Base-by-base conservation (phyloP, 2,329 filamentous ascomycete genomes). In the Geosmithia flava region DNA sequence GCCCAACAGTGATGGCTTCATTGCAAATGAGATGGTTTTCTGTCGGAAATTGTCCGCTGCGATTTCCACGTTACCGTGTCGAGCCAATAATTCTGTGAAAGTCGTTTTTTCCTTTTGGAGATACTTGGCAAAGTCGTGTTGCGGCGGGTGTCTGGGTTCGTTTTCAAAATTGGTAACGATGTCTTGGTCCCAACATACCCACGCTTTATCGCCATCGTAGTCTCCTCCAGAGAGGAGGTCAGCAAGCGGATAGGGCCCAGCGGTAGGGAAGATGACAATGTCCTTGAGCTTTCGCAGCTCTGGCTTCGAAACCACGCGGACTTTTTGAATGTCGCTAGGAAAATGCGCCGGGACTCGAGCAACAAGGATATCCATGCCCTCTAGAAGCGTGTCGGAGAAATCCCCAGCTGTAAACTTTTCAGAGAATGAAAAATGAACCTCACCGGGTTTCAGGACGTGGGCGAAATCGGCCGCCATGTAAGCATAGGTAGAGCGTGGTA, bases 141-240 rank as follows among this genome's bases (percentile, higher is more conserved):
- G 49, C 10, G 15, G 20, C 15, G 17, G 40, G 1, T 57, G 57
- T 2, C 57, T 53, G 0, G 56, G n/a, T 0, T 78, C 76, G 50
- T 85, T 88, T 4, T 57, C 53, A 54, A 91, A 91, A n/a, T 79
- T 78, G 5, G 67, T 55, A 0, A 87, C 83, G 3, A 93, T 72
- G 0, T 66, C 62, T 0, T 69, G 66, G 27, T 90, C 84, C 83
- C 83, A 91, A 56, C 83, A 87, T 0, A 87, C 65, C 84, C 85
- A 90, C 4, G 85, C 78, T n/a, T 68, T 74, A 52, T 93, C 87
- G 0, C 87, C 87, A 53, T 91, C 86, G 52, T 89, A 91, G 56
- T 91, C 87, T 0, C 87, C 87, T 0, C 87, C 87, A 1, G 85
- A 87, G 0, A 91, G 68, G 55, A 82, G 81, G 8, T 79, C 75